Base-by-base conservation (phyloP, 768 basidiomycete species). In the Hydnomerulius pinastri region DNA sequence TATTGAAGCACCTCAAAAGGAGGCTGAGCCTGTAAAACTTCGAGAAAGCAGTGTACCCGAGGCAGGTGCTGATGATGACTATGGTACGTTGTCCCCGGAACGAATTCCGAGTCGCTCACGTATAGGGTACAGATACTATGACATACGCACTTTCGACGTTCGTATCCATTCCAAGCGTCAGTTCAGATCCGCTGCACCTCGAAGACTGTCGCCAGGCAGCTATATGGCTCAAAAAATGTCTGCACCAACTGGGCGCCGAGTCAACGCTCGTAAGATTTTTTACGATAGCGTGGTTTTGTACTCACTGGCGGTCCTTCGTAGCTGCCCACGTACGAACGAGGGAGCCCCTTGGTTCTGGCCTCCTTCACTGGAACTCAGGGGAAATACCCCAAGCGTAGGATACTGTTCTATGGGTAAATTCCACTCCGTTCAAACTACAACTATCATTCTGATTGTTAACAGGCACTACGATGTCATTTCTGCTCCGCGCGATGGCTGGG, bases 391-490 rank as follows among this genome's bases (percentile, higher is more conserved):
- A 86, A 85, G 52, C 89, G 82, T 6, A 79, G 95, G 5, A 77
- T 98, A 3, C 72, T 98, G 11, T 95, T 96, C 68, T 99, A 98
- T 57, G 96, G 94, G 85, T 90, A 60, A 21, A 77, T 58, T 20
- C 17, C 13, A n/a, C 4, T 2, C 11, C 7, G 2, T 47, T 24
- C 23, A 10, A 6, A 12, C 23, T 11, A 39, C 20, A 7, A 20
- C 32, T 6, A 32, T 12, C 17, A n/a, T 15, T 43, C 29, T 50
- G 1, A 37, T 21, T 17, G 18, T 30, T 42, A 28, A 3, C 41
- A 92, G 92, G 2, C 97, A 99, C 66, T 99, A 98, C 71, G 97
- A 99, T 59, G 92, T 98, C n/a, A 91, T 98, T 41, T 75, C 87
- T 0, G 93, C 94, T 0, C 83, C 82, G 0, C 68, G 73, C 9